Percentiles rank a stretch among this genome's conserved stretches.
These are phyloP conservation scores for Pulveroboletus sp. DNA, from an alignment of 768 basidiomycete species.

Conservation along the genomic window DNA sequence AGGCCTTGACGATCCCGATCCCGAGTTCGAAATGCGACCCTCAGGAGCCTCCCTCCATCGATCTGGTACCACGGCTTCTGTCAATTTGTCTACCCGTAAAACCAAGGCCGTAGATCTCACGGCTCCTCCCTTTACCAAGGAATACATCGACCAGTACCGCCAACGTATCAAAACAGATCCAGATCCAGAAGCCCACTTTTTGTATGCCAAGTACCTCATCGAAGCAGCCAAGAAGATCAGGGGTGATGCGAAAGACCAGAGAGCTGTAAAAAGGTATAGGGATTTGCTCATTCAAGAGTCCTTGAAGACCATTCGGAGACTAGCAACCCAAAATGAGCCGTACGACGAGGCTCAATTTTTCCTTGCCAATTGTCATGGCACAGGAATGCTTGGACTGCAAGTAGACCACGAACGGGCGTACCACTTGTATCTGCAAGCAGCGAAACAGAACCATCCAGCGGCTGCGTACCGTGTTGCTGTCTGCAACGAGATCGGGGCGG, in stretches of 20 bases:
- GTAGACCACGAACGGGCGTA: constrained; percentile 99
- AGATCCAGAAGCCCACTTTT: constrained; percentile 96
- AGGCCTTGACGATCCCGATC: constrained; percentile 41
- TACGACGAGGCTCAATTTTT: constrained; percentile 99
- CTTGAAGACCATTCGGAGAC: constrained; percentile 86
- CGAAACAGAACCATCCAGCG: constrained; percentile 94
- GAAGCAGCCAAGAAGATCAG: constrained; percentile 95
- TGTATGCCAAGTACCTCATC: constrained; percentile 98
- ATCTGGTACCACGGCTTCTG: constrained; percentile 55
- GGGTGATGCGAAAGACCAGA: constrained; percentile 67
- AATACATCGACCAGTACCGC: constrained; percentile 97
- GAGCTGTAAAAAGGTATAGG: constrained; percentile 85
- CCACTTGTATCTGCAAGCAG: constrained; percentile 93
- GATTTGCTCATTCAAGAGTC: constrained; percentile 86
- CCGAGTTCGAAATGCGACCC: constrained; percentile 55
- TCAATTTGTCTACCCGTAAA: constrained; percentile 57
- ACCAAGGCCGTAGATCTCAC: constrained; percentile 80
- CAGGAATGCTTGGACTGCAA: constrained; percentile 90
- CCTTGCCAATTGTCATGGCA: constrained; percentile 95
- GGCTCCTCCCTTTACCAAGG: constrained; percentile 87
- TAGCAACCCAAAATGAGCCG: constrained; percentile 89
- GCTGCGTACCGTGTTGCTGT: constrained; percentile 97
- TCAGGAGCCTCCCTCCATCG: constrained; percentile 48
- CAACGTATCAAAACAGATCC: constrained; percentile 96
- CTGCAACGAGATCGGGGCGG: constrained; percentile 98